Conservation (phyloP, 306 rosid genomes). For the Astragalus glycyphyllos region DNA sequence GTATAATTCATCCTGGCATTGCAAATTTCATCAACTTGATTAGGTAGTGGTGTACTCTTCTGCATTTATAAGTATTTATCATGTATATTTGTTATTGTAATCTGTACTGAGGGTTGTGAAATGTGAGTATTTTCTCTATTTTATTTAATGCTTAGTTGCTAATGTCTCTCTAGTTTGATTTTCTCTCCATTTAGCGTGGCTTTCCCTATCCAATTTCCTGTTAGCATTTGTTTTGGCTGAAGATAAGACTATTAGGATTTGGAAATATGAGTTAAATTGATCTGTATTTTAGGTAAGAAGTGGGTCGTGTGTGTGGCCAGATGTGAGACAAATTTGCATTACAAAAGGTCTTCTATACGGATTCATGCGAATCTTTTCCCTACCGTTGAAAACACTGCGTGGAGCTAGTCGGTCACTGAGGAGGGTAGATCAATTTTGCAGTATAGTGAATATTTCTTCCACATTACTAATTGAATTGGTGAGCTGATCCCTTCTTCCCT, state of each 20-base stretch:
- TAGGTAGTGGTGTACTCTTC: background rate
- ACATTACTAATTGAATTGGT: constrained; percentile 93
- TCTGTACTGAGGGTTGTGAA: constrained; percentile 21
- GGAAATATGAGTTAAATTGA: constrained; percentile 34
- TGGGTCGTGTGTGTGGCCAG: constrained; percentile 77
- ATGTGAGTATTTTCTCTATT: constrained; percentile 23
- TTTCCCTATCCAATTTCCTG: constrained; percentile 2
- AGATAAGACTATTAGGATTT: constrained; percentile 25
- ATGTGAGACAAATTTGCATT: constrained; percentile 74
- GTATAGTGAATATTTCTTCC: constrained; percentile 82
- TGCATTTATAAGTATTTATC: constrained; percentile 16
- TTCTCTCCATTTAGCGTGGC: background rate
- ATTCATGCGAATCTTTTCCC: constrained; percentile 70
- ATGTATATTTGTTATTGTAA: constrained; percentile 28
- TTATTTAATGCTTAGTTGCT: constrained; percentile 25
- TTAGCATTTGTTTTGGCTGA: constrained; percentile 11
- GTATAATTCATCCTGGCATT: constrained; percentile 18
- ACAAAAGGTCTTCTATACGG: constrained; percentile 83
- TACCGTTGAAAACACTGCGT: constrained; percentile 83
- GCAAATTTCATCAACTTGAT: constrained; percentile 5
- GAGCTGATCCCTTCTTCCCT: constrained; percentile 42
- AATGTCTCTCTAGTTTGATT: background rate
- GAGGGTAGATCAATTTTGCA: constrained; percentile 85
- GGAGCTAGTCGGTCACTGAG: constrained; percentile 88
- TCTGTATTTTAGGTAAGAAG: constrained; percentile 63